These are phyloP conservation scores for Zygosaccharomyces pseudobailii DNA, from an alignment of 1,139 yeast genomes.

Conservation along the genomic window DNA sequence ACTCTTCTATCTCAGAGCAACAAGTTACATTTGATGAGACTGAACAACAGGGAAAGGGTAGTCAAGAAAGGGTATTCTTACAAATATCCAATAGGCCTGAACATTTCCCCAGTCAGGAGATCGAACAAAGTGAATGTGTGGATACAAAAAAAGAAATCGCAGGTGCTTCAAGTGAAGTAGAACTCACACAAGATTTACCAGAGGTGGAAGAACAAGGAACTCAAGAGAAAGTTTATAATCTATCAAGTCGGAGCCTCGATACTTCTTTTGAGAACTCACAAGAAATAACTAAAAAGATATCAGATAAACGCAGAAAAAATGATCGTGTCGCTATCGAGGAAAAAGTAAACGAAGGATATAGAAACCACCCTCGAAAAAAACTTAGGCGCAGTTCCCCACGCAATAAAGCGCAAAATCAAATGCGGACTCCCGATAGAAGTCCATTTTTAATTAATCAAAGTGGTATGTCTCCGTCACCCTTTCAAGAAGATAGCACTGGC, in stretches of 20 bases:
- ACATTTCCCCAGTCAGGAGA: not conserved
- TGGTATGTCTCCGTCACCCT: too few species aligned
- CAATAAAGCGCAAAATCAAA: not conserved
- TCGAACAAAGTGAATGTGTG: not conserved
- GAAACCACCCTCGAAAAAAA: conserved; percentile 3
- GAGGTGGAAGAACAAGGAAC: conserved; percentile 23
- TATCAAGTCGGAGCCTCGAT: not conserved
- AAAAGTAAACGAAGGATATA: not conserved
- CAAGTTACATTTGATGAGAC: not conserved
- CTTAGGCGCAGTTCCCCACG: not conserved
- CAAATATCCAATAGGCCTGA: conserved; percentile 16
- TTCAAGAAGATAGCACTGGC: not conserved
- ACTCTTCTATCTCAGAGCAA: not conserved
- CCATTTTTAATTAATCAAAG: not conserved
- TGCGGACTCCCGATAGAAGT: not conserved
- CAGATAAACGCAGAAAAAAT: conserved; percentile 2
- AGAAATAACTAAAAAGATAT: not conserved
- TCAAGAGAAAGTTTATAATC: not conserved
- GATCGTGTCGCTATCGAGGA: conserved; percentile 1
- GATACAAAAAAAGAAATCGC: conserved; percentile 8
- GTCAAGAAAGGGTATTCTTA: conserved; percentile 7
- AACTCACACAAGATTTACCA: conserved; percentile 31
- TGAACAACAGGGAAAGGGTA: not conserved
- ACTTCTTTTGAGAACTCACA: not conserved
- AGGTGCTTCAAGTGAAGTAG: conserved; percentile 26